Base-by-base conservation (phyloP, 192 early-diverging fungal species). In the Coemansia sp. region DNA sequence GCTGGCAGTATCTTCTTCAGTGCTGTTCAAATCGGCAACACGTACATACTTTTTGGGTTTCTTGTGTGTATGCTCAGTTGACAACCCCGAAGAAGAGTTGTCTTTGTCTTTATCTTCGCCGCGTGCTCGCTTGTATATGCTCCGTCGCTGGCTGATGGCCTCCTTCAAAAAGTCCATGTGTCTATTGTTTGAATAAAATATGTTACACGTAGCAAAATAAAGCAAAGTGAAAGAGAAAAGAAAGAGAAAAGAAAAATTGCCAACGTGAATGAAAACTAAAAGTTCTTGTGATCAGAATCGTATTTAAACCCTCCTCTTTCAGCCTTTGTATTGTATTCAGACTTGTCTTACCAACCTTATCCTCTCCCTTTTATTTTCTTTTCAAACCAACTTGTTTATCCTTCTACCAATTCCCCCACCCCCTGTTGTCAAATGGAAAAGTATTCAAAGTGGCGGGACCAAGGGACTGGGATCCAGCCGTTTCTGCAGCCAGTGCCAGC, bases 391-490 rank as follows among this genome's bases (percentile, higher is more conserved):
- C 44, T 47, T 6, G 19, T 20, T 34, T 34, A 4, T 34, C 5
- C 9, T 9, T 34, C 9, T 34, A 34, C 33, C 9, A 4, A 9
- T 9, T 34, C n/a, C n/a, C n/a, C n/a, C n/a, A n/a, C n/a, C n/a
- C n/a, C n/a, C n/a, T n/a, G n/a, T n/a, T n/a, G n/a, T 10, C 15
- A 19, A 55, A 92, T 92, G 92, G 92, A 92, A 67, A 93, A 94
- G 64, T 94, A 84, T 79, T 93, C 91, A 64, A 85, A 87, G 52
- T 94, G 92, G 92, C 86, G 92, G 70, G 88, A 92, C 63, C 66
- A 85, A 45, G 89, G 91, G 33, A 94, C 91, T 6, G 92, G 92
- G n/a, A 92, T 94, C 45, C 92, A 94, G 61, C 92, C 92, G 8
- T 94, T 94, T 73, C 68, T 93, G 45, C 88, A 88, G 63, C 89